Evolutionary conservation across 2,329 filamentous ascomycete genomes (phyloP).

Genomic region (Monosporascus sp.): DNA sequence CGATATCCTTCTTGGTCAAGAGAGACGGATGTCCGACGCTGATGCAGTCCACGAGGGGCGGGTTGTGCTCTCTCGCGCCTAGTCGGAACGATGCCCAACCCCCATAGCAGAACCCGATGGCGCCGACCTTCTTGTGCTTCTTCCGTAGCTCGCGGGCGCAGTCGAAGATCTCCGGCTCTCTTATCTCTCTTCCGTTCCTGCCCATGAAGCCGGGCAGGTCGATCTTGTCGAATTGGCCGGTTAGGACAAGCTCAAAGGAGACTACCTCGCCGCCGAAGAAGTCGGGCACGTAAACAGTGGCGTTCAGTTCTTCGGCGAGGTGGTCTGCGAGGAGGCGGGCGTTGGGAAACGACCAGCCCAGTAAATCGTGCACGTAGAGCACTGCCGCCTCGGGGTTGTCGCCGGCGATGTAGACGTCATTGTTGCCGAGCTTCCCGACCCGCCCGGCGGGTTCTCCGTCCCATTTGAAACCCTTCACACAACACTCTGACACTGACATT

Average conservation of each 20-base stretch:
- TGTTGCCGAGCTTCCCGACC: slow-evolving; percentile 27
- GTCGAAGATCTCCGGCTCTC: slow-evolving; percentile 31
- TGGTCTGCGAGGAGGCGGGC: slow-evolving; percentile 40
- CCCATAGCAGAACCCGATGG: slow-evolving; percentile 41
- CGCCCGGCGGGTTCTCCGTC: slow-evolving; percentile 32
- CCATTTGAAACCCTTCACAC: slow-evolving; percentile 36
- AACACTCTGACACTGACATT: slow-evolving; percentile 23
- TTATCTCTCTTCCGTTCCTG: slow-evolving; percentile 31
- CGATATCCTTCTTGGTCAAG: slow-evolving; percentile 36
- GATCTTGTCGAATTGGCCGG: slow-evolving; percentile 26
- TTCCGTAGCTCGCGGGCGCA: slow-evolving; percentile 28
- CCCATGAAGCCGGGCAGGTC: slow-evolving; percentile 31
- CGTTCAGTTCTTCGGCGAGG: slow-evolving; percentile 37
- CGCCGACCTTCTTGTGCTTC: slow-evolving; percentile 30
- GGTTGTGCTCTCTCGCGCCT: slow-evolving; percentile 24
- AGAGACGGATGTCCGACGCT: slow-evolving; percentile 36
- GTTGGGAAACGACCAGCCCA: slow-evolving; percentile 42
- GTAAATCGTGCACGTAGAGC: slow-evolving; percentile 33
- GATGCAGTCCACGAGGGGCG: slow-evolving; percentile 36
- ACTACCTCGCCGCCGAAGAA: slow-evolving; percentile 32
- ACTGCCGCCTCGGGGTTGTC: slow-evolving; percentile 27
- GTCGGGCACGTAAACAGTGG: slow-evolving; percentile 39
- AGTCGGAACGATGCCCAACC: slow-evolving; percentile 41
- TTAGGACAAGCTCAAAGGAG: slow-evolving; percentile 17
- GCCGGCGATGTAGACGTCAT: slow-evolving; percentile 33